These are phyloP conservation scores for Adiantum capillusveneris DNA, from an alignment of 75 land plant species.

Conservation along the genomic window DNA sequence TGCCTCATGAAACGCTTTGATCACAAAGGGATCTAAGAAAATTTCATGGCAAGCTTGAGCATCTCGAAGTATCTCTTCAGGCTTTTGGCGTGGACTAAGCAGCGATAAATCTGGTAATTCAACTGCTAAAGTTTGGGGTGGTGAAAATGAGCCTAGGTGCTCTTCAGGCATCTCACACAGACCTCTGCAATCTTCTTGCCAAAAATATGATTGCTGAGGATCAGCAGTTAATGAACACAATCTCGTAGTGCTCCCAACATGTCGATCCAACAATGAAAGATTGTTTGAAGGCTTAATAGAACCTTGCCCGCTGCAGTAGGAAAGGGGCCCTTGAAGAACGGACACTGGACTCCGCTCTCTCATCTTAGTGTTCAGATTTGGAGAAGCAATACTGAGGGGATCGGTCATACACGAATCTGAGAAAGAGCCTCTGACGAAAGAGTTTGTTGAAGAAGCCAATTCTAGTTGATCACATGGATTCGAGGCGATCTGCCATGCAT, in stretches of 20 bases:
- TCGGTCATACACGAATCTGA: constrained; percentile 29
- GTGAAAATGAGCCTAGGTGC: too few relatives aligned
- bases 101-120: too few relatives aligned
- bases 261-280: neutral
- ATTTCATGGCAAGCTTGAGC: too few relatives aligned
- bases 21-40: too few relatives aligned
- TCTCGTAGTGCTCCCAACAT: neutral
- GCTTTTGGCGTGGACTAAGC: too few relatives aligned
- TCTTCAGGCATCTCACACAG: too few relatives aligned
- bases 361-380: constrained; percentile 25
- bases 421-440: constrained; percentile 10
- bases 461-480: constrained; percentile 6
- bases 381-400: constrained; percentile 20
- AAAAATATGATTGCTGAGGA: constrained; percentile 24
- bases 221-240: constrained; percentile 13
- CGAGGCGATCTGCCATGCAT: constrained; percentile 14
- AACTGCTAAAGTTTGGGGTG: too few relatives aligned
- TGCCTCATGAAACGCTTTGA: too few relatives aligned
- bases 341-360: constrained; percentile 34
- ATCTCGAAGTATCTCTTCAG: too few relatives aligned
- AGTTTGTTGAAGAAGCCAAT: neutral
- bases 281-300: neutral
- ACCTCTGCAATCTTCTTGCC: constrained; percentile 7
- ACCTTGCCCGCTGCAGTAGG: constrained; percentile 12
- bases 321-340: constrained; percentile 25